These are phyloP conservation scores for Talaromyces sp. DNA, from an alignment of 2,329 filamentous ascomycete genomes.

Conservation along the genomic window DNA sequence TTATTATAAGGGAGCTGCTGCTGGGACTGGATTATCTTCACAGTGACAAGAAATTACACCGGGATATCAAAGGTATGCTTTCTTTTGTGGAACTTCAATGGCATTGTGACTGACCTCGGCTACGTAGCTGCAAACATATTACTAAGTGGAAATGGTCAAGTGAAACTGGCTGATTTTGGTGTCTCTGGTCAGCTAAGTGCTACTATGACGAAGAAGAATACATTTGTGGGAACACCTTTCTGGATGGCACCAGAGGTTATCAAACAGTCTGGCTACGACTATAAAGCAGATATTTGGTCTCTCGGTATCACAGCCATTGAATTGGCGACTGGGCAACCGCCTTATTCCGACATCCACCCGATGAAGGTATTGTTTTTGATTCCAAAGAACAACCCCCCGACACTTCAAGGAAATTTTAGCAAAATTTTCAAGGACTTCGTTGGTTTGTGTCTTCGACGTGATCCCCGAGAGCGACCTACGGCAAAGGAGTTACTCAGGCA, in stretches of 20 bases:
- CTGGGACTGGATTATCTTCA: constrained; percentile 91
- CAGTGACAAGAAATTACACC: constrained; percentile 89
- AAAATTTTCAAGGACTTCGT: constrained; percentile 82
- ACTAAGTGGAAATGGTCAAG: constrained; percentile 83
- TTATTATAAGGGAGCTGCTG: constrained; percentile 86
- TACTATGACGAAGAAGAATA: constrained; percentile 99
- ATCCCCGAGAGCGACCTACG: constrained; percentile 82
- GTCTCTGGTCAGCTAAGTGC: constrained; percentile 94
- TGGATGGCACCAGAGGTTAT: constrained; percentile 99
- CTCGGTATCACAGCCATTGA: constrained; percentile 92
- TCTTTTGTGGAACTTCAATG: background rate
- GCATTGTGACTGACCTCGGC: background rate
- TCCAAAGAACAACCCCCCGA: constrained; percentile 85
- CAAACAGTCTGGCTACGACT: constrained; percentile 95
- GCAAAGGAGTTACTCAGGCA: constrained; percentile 85
- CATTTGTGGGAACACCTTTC: constrained; percentile 95
- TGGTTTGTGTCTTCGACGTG: constrained; percentile 78
- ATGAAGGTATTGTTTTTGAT: constrained; percentile 98
- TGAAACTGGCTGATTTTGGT: constrained; percentile 95
- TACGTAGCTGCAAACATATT: constrained; percentile 81
- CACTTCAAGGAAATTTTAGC: constrained; percentile 75
- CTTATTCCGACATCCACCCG: constrained; percentile 93
- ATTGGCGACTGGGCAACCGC: constrained; percentile 85
- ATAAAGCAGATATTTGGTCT: constrained; percentile 98
- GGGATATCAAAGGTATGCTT: constrained; percentile 84